phyloP scores from a whole-genome alignment of 2,329 filamentous ascomycete genomes.

The Clarireedia paspali region DNA sequence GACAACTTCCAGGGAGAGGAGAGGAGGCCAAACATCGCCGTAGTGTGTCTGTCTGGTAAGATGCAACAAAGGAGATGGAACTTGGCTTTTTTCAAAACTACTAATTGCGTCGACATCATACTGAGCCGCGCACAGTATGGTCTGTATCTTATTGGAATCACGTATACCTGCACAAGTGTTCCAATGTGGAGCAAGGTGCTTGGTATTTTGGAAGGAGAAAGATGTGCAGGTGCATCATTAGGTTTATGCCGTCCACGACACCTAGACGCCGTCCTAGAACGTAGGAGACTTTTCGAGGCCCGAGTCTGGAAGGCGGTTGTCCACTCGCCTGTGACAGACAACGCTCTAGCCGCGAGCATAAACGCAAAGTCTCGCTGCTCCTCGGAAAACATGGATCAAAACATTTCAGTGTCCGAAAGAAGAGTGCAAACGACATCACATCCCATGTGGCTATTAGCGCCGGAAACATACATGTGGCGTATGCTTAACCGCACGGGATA shows the following conservation, averaged over 20 bases:
- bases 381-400: slow-evolving; percentile 37
- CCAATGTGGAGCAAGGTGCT: slow-evolving; percentile 58
- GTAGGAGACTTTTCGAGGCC: slow-evolving; percentile 29
- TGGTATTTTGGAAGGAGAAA: not conserved
- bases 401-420: slow-evolving; percentile 38
- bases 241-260: too few relatives aligned
- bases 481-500: slow-evolving; percentile 31
- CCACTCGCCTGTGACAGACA: slow-evolving; percentile 24
- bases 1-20: slow-evolving; percentile 69
- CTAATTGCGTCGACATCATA: slow-evolving; percentile 63
- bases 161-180: slow-evolving; percentile 46
- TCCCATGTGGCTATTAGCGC: slow-evolving; percentile 39
- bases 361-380: slow-evolving; percentile 40
- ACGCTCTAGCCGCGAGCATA: slow-evolving; percentile 37
- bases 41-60: slow-evolving; percentile 58
- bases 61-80: slow-evolving; percentile 49
- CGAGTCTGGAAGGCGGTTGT: slow-evolving; percentile 51
- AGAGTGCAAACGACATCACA: slow-evolving; percentile 34
- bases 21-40: slow-evolving; percentile 49
- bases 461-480: slow-evolving; percentile 36
- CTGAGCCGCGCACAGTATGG: slow-evolving; percentile 60
- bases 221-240: too few relatives aligned
- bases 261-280: too few relatives aligned
- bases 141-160: slow-evolving; percentile 64
- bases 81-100: slow-evolving; percentile 57